Conservation (phyloP, 257 asterid species). For the Apocynum venetum region DNA sequence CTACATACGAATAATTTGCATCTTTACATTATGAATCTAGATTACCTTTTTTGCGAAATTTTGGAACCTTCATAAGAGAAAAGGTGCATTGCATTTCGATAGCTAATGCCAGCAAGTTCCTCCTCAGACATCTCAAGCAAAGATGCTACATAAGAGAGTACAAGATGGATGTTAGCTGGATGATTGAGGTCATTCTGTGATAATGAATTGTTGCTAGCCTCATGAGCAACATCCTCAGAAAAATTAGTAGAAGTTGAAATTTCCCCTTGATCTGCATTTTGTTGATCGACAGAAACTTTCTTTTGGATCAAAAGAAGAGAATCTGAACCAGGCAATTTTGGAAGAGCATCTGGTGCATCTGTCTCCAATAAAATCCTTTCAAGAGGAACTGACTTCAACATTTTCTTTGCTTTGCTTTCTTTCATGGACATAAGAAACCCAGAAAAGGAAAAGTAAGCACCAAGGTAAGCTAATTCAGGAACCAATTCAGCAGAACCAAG, state of each 20-base stretch:
- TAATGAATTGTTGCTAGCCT: slow-evolving; percentile 16
- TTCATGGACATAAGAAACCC: slow-evolving; percentile 90
- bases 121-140: slow-evolving; percentile 55
- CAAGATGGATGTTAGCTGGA: slow-evolving; percentile 83
- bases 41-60: slow-evolving; percentile 26
- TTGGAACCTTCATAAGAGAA: slow-evolving; percentile 86
- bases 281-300: slow-evolving; percentile 23
- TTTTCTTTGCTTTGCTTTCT: slow-evolving; percentile 84
- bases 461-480: slow-evolving; percentile 63
- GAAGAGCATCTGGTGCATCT: slow-evolving; percentile 89
- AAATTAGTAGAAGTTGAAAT: slow-evolving; percentile 13
- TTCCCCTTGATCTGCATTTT: slow-evolving; percentile 13
- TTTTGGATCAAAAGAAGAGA: slow-evolving; percentile 35
- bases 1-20: background rate
- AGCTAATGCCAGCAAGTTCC: slow-evolving; percentile 71
- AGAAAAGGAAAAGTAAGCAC: slow-evolving; percentile 91
- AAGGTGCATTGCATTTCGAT: slow-evolving; percentile 52
- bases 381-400: slow-evolving; percentile 64
- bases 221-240: background rate
- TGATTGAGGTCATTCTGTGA: slow-evolving; percentile 47
- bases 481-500: slow-evolving; percentile 98
- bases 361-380: slow-evolving; percentile 95
- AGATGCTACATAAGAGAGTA: slow-evolving; percentile 64
- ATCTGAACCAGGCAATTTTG: slow-evolving; percentile 28
- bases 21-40: background rate